These are phyloP conservation scores for Babesia sp. DNA, from an alignment of 169 alveolate species.

Conservation along the genomic window DNA sequence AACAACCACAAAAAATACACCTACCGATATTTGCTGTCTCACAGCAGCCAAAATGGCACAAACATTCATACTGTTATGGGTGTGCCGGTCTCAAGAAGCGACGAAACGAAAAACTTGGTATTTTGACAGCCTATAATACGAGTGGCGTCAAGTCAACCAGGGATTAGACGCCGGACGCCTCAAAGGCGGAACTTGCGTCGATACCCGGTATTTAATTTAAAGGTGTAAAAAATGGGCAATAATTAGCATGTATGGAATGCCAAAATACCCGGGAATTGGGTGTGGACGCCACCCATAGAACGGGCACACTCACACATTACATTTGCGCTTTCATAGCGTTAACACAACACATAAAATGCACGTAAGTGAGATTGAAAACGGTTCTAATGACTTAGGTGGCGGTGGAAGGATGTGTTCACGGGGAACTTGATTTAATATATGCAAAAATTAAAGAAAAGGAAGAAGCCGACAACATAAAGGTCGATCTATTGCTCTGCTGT, in stretches of 20 bases:
- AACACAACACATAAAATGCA: slow-evolving; percentile 6
- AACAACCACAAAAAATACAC: neutral
- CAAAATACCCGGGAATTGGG: neutral
- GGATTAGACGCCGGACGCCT: neutral
- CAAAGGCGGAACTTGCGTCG: neutral
- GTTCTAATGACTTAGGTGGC: slow-evolving; percentile 76
- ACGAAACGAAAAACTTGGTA: neutral
- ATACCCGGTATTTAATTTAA: neutral
- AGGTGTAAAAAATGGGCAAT: neutral
- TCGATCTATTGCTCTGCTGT: slow-evolving; percentile 91
- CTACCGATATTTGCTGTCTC: slow-evolving; percentile 25
- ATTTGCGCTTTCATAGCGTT: neutral
- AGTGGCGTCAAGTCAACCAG: neutral
- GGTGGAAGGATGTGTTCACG: slow-evolving; percentile 95
- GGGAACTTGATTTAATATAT: slow-evolving; percentile 88
- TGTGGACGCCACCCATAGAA: neutral
- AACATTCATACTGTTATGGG: neutral
- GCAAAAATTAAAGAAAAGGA: slow-evolving; percentile 77
- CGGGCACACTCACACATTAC: neutral
- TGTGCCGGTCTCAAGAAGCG: neutral
- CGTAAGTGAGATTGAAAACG: neutral
- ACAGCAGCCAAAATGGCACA: neutral
- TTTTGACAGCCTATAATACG: neutral
- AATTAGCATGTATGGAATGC: neutral
- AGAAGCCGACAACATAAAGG: slow-evolving; percentile 76